Conservation (phyloP, 148 eudicot genomes). For the Rhododendron ferrugineum region DNA sequence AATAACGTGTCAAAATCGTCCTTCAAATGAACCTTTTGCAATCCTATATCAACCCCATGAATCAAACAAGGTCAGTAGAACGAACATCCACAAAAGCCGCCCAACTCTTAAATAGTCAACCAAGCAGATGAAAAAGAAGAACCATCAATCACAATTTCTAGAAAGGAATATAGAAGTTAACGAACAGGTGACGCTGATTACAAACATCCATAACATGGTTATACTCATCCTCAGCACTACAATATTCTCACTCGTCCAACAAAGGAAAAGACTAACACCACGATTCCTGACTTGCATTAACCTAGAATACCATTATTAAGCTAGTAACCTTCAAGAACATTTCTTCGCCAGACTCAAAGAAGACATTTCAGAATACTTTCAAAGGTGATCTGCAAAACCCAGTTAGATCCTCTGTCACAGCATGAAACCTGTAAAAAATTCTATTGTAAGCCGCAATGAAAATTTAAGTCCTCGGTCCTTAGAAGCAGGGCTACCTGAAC, state of each 20-base stretch:
- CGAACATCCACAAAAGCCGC: neutral
- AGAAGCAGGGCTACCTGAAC: slow-evolving; percentile 23
- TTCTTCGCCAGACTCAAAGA: neutral
- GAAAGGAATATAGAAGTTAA: neutral
- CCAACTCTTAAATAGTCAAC: neutral
- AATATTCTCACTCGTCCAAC: neutral
- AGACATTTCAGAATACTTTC: neutral
- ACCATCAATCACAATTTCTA: neutral
- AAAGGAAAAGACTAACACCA: neutral
- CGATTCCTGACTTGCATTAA: neutral
- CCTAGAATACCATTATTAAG: neutral
- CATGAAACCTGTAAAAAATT: slow-evolving; percentile 22
- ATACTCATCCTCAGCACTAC: neutral
- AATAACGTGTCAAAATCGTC: neutral
- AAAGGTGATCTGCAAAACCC: slow-evolving; percentile 13
- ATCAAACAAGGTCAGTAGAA: neutral
- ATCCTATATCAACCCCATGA: neutral
- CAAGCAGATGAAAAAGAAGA: neutral
- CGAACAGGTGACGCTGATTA: neutral
- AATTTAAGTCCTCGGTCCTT: slow-evolving; percentile 7
- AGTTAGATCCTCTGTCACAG: slow-evolving; percentile 13
- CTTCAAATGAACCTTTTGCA: neutral
- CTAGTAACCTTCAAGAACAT: neutral
- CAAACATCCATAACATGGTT: neutral
- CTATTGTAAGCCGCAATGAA: slow-evolving; percentile 11